Percentiles rank a stretch among this genome's conserved stretches.
Conservation (phyloP, 2,329 filamentous ascomycete species). For the Tolypocladium nubicola region DNA sequence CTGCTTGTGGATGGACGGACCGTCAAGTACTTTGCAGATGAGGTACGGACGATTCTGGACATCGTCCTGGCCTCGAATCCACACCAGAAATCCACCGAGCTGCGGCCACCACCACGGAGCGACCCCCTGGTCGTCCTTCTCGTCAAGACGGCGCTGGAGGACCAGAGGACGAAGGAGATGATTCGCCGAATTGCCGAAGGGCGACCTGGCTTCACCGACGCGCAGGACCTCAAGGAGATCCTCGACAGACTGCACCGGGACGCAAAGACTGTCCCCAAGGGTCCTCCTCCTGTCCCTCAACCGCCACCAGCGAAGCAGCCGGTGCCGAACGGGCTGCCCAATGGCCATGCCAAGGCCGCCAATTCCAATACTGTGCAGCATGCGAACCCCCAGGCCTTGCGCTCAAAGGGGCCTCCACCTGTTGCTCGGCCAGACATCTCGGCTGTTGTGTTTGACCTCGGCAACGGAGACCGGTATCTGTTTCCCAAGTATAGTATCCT, state of each 20-base stretch:
- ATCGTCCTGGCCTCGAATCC: conserved; percentile 51
- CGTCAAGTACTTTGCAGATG: conserved; percentile 49
- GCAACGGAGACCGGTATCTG: conserved; percentile 62
- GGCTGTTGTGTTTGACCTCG: conserved; percentile 62
- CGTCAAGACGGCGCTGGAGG: conserved; percentile 47
- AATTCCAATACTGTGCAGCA: conserved; percentile 7
- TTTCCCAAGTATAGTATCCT: conserved; percentile 72
- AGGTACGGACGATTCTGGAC: conserved; percentile 45
- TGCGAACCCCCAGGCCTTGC: conserved; percentile 41
- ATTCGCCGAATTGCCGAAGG: conserved; percentile 43
- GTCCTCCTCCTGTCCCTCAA: conserved; percentile 13
- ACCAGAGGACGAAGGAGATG: conserved; percentile 35
- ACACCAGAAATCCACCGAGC: conserved; percentile 39
- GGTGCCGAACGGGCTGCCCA: conserved; percentile 19
- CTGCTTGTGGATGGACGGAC: conserved; percentile 44
- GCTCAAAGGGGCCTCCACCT: conserved; percentile 49
- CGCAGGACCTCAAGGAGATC: conserved; percentile 40
- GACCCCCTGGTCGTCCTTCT: conserved; percentile 46
- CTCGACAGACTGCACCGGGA: conserved; percentile 38
- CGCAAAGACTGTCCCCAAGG: conserved; percentile 22
- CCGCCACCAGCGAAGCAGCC: conserved; percentile 18
- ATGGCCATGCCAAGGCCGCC: conserved; percentile 16
- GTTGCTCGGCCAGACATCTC: conserved; percentile 48
- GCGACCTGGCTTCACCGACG: conserved; percentile 39
- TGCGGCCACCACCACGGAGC: conserved; percentile 42